A percentile compares a stretch with the other conserved stretches of the same genome.
These are phyloP conservation scores for Spathaspora hagerdaliae DNA, from an alignment of 805 yeast genomes.

Conservation along the genomic window DNA sequence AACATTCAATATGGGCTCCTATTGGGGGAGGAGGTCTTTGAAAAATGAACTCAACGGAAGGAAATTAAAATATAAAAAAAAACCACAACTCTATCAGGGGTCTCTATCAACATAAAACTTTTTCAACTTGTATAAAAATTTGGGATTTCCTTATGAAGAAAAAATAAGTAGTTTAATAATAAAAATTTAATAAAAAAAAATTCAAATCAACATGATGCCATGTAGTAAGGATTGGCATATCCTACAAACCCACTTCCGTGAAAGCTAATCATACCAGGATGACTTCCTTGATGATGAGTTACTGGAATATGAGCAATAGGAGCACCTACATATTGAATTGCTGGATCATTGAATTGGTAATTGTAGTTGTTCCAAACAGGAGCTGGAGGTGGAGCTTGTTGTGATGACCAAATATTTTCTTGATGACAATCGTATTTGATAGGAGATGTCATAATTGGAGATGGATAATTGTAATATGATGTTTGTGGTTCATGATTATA, in stretches of 20 bases:
- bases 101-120: not conserved
- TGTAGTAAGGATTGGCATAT: conserved; percentile 35
- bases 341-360: conserved; percentile 1
- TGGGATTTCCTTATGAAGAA: not conserved
- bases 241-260: conserved; percentile 22
- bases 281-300: not conserved
- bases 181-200: not conserved
- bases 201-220: conserved; percentile 20
- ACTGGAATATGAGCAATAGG: not conserved
- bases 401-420: not conserved
- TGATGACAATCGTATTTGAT: conserved; percentile 11
- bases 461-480: conserved; percentile 10
- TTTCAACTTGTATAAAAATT: not conserved
- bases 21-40: too few species aligned
- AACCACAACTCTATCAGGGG: not conserved
- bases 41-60: not conserved
- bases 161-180: too few species aligned
- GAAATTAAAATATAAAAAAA: too few species aligned
- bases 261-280: not conserved
- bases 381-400: not conserved
- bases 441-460: conserved; percentile 27
- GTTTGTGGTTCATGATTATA: conserved; percentile 9
- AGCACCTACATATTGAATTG: conserved; percentile 1
- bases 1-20: too few species aligned
- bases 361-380: not conserved